Base-by-base conservation (phyloP, 2,329 filamentous ascomycete genomes). In the Ilyonectria mors-panacis region DNA sequence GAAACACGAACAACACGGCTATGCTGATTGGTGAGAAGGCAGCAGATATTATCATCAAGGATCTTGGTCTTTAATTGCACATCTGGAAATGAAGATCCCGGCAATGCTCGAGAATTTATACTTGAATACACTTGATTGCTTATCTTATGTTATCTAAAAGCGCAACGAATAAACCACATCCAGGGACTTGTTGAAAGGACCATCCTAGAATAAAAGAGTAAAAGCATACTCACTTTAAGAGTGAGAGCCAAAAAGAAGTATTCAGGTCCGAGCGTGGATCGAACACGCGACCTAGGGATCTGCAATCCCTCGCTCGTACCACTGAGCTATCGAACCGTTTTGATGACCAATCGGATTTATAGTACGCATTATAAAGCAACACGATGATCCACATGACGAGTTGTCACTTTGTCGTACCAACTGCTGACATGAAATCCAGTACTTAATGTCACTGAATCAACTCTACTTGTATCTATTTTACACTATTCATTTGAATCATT, bases 21-120 rank as follows among this genome's bases (percentile, higher is more conserved):
- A 74, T 87, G n/a, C 63, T 83, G n/a, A 75, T 88, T 33, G 86
- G 85, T 2, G 86, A 88, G 77, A 84, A 81, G 74, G 82, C 79
- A 4, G 81, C 82, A 0, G 81, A 81, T 62, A 82, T 84, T 44
- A 77, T 84, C 23, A 78, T 81, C 6, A 75, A 74, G 62, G 81
- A 83, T 58, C 67, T 83, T 15, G 37, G 37, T 15, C 37, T 39
- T 39, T 39, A 2, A 39, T 39, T 39, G 37, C 17, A 15, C 6
- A 39, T 17, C 7, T 53, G 10, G n/a, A 30, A 26, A 53, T 6
- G 17, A 2, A 5, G 6, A 12, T 37, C 35, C 9, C 35, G 9
- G 37, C 17, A 15, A 39, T 17, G 5, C 37, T 37, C 1, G 10
- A 37, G 13, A 39, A 6, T 6, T 17, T 39, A 15, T 39, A 39